Evolutionary conservation across 345 rosid species (phyloP).

Genomic region (Salix exigua): DNA sequence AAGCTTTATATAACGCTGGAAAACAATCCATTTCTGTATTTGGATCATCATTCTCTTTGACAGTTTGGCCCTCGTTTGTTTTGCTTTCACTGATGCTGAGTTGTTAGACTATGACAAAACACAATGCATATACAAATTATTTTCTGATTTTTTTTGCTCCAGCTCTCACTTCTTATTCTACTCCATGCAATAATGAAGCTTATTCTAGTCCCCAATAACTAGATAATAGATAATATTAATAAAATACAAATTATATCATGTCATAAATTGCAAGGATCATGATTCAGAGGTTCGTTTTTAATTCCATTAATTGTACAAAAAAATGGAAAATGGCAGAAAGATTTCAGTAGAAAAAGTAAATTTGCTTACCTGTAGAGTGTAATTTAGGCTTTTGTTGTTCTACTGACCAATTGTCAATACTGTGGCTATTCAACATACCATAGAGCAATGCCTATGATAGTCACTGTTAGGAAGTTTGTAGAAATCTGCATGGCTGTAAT

Average conservation of each 20-base stretch:
- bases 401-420: not conserved
- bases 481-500: not conserved
- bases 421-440: not conserved
- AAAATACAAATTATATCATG: not conserved
- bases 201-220: not conserved
- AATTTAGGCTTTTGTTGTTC: not conserved
- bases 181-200: not conserved
- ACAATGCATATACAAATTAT: not conserved
- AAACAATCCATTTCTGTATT: not conserved
- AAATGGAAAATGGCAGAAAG: not conserved
- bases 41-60: not conserved
- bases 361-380: not conserved
- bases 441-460: not conserved
- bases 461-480: not conserved
- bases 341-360: not conserved
- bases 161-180: not conserved
- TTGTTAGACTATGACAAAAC: not conserved
- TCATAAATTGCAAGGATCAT: not conserved
- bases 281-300: not conserved
- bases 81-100: not conserved
- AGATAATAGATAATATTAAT: not conserved
- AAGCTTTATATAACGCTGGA: not conserved
- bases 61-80: not conserved
- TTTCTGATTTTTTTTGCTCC: not conserved
- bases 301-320: not conserved